A percentile compares a stretch with the other conserved stretches of the same genome.
Evolutionary conservation across 441 rosid genomes (phyloP).

Genomic region (Biscutella auriculata): DNA sequence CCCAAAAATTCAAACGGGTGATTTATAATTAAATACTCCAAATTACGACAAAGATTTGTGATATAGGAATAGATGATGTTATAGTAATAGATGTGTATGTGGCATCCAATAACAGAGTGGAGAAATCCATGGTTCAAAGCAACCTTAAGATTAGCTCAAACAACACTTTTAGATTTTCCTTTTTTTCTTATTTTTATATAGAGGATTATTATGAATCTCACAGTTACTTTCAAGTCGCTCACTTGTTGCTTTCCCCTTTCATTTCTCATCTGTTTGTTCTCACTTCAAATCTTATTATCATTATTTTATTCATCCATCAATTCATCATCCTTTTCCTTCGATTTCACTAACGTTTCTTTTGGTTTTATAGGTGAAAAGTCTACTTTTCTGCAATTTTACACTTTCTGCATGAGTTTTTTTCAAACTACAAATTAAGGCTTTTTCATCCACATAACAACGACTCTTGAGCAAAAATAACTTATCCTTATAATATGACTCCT

Average conservation of each 20-base stretch:
- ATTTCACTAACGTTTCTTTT: conserved; percentile 21
- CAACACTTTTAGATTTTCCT: conserved; percentile 7
- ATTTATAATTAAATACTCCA: background rate
- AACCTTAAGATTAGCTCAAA: conserved; percentile 33
- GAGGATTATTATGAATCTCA: too few species aligned
- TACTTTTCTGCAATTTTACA: conserved; percentile 30
- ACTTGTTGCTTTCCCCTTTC: conserved; percentile 47
- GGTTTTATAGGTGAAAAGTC: conserved; percentile 43
- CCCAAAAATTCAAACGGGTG: too few species aligned
- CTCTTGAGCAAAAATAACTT: background rate
- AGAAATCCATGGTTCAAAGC: conserved; percentile 51
- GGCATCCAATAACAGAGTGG: conserved; percentile 35
- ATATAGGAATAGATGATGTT: background rate
- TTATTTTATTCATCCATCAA: conserved; percentile 10
- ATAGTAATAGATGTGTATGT: conserved; percentile 19
- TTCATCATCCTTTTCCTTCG: conserved; percentile 13
- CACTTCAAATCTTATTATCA: conserved; percentile 33
- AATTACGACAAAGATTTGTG: conserved; percentile 5
- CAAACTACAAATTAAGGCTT: conserved; percentile 31
- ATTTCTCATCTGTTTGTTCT: conserved; percentile 38
- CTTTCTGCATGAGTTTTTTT: conserved; percentile 22
- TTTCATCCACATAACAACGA: conserved; percentile 23
- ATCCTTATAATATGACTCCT: conserved; percentile 18
- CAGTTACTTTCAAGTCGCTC: conserved; percentile 34
- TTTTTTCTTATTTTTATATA: background rate